Evolutionary conservation across 148 eudicot species (phyloP), one percentile per base, ranked within the genome.

Genomic region (Amaranthus hypochondriacus): DNA sequence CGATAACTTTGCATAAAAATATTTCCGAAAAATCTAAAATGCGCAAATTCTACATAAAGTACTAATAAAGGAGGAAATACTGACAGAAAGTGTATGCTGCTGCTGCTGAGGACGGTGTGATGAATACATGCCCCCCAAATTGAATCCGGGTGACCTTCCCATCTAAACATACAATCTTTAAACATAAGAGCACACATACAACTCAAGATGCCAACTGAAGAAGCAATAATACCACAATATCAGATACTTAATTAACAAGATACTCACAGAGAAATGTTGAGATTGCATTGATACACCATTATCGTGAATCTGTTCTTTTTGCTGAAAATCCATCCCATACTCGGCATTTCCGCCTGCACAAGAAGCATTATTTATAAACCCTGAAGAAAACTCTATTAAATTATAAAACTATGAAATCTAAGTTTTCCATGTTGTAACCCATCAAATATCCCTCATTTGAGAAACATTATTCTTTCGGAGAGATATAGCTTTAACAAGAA

Each of bases 81-180:
- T 87, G 69, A 82, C 89, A 62, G 98, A 87, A 58, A 84, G 86
- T 39, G 87, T 68, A 80, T 89, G 96, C 44, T 78, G 81, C 68
- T 85, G 97, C 81, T 89, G 98, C 73, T 88, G 97, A 73, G 86
- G 85, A 48, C 96, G 97, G 73, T 87, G 92, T 46, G 93, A 88
- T 50, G 96, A 81, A 77, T 87, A 91, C 75, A 88, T 70, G 71
- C 90, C 95, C 63, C 98, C 92, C 75, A 95, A 79, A 76, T 85
- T 95, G 73, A 92, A 95, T 77, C 97, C 98, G 71, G 88, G 73
- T 82, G 97, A 91, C 66, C 98, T 83, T 67, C 97, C 97, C 96
- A 94, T 88, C 96, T 91, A 82, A 44, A 76, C 28, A 82, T 56
- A 9, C 15, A 79, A 9, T 13, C 47, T 51, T 74, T 57, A 18